Evolutionary conservation across 2,329 filamentous ascomycete genomes (phyloP).

Genomic region (Elsinoe perseae): DNA sequence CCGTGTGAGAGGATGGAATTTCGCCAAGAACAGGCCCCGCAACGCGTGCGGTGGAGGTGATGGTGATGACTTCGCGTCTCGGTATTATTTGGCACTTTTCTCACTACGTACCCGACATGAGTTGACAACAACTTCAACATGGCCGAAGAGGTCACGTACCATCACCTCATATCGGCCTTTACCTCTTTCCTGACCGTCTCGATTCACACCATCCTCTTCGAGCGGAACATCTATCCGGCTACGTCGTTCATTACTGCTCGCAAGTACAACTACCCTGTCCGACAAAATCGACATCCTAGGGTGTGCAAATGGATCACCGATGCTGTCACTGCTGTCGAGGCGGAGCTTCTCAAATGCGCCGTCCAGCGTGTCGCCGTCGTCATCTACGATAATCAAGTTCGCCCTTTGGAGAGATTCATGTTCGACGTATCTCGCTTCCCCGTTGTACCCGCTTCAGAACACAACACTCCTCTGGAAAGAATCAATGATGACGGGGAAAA

Average conservation of each 20-base stretch:
- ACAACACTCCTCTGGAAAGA: constrained; percentile 46
- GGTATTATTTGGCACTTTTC: neutral
- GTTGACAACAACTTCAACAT: neutral
- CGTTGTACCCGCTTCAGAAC: constrained; percentile 38
- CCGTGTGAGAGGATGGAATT: neutral
- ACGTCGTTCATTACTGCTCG: constrained; percentile 69
- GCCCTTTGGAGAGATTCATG: constrained; percentile 53
- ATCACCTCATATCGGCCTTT: constrained; percentile 58
- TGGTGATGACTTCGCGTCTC: neutral
- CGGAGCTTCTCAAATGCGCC: constrained; percentile 57
- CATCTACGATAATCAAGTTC: constrained; percentile 45
- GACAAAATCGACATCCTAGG: constrained; percentile 76
- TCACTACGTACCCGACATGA: neutral
- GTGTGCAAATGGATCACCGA: constrained; percentile 82
- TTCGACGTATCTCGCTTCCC: constrained; percentile 54
- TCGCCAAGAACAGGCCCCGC: constrained; percentile 1
- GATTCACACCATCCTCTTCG: constrained; percentile 78
- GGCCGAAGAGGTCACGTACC: constrained; percentile 8
- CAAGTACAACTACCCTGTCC: constrained; percentile 76
- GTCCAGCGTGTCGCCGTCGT: constrained; percentile 51
- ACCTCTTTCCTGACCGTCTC: constrained; percentile 72
- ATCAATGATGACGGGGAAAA: constrained; percentile 24
- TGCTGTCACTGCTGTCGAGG: constrained; percentile 63
- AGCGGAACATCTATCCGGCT: constrained; percentile 69
- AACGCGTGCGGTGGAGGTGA: neutral